Base-by-base conservation (phyloP, 495 filamentous ascomycete species). In the Bombardia bombarda region DNA sequence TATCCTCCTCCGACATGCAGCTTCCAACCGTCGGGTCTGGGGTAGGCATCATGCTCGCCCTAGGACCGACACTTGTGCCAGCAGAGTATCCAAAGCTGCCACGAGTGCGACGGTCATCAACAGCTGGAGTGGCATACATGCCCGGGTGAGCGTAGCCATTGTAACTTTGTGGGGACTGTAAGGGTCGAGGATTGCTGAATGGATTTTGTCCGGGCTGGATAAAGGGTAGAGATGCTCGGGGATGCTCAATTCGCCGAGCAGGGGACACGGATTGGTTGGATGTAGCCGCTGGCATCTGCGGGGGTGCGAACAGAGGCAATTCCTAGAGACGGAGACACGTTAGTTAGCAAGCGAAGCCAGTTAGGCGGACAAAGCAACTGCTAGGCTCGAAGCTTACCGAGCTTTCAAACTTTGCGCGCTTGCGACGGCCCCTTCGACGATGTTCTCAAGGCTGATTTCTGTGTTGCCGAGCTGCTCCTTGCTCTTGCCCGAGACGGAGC, bases 371-470 rank as follows among this genome's bases (percentile, higher is more conserved):
- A 16, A 20, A 12, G 12, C n/a, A 1, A 17, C n/a, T 7, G 10
- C 46, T 23, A 45, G 42, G 35, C 18, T 7, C 32, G 19, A 32
- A 52, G 32, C 88, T 79, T 77, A 96, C 89, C 51, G 89, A 94
- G 66, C 89, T 96, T 52, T 95, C 88, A 61, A 98, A 98, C 69
- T 95, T 95, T 48, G 92, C 86, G 57, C 87, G 79, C 73, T 98
- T 96, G 49, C 92, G 79, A 63, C 92, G 81, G 50, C 88, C 88
- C 93, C 92, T 65, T 97, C 90, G 42, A 98, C 84, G 64, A 98
- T 97, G 56, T 98, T 98, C 45, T 94, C 87, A 50, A 95, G 75
- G 62, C 90, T 96, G 56, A 98, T 98, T 44, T 97, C 92, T 3
- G 92, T 89, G 57, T 86, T 93, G n/a, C 82, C 86, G 44, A 93